phyloP scores from a whole-genome alignment of 352 stramenopile species.

The Phytopythium vexans region DNA sequence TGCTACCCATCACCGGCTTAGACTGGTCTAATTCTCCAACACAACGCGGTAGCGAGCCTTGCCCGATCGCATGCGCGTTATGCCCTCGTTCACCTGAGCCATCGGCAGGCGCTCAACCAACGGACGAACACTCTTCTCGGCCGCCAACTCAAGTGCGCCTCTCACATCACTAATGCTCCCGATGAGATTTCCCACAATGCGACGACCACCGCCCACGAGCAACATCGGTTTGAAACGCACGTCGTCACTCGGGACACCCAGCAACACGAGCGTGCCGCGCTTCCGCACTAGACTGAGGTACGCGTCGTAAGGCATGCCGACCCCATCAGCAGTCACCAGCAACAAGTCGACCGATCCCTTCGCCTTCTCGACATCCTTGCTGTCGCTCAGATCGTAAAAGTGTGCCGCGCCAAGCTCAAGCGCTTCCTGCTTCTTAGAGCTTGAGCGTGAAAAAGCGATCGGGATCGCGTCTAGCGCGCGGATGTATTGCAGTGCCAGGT shows the following conservation, averaged over 20 bases:
- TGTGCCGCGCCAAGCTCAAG: slow-evolving; percentile 54
- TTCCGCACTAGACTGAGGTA: slow-evolving; percentile 62
- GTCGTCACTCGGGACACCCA: slow-evolving; percentile 62
- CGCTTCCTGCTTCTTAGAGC: slow-evolving; percentile 53
- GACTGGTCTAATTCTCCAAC: slow-evolving; percentile 14
- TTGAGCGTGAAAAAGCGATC: slow-evolving; percentile 61
- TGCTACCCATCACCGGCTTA: too few relatives aligned
- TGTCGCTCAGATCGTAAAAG: slow-evolving; percentile 52
- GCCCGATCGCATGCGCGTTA: slow-evolving; percentile 38
- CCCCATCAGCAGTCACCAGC: slow-evolving; percentile 62
- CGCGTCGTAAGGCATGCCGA: slow-evolving; percentile 35
- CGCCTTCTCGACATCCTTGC: slow-evolving; percentile 25
- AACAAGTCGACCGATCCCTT: slow-evolving; percentile 53
- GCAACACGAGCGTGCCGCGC: slow-evolving; percentile 57
- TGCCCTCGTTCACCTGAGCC: slow-evolving; percentile 41
- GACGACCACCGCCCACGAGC: slow-evolving; percentile 36
- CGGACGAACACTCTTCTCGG: slow-evolving; percentile 61
- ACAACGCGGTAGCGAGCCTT: slow-evolving; percentile 40
- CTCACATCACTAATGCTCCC: slow-evolving; percentile 77
- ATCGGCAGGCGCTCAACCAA: slow-evolving; percentile 57
- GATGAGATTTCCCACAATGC: slow-evolving; percentile 65
- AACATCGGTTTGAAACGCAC: slow-evolving; percentile 51
- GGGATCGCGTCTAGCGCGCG: slow-evolving; percentile 55
- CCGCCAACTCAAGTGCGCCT: slow-evolving; percentile 82
- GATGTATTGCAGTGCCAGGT: slow-evolving; percentile 81